Evolutionary conservation across 257 asterid species (phyloP).

Genomic region (Plantago ovata): DNA sequence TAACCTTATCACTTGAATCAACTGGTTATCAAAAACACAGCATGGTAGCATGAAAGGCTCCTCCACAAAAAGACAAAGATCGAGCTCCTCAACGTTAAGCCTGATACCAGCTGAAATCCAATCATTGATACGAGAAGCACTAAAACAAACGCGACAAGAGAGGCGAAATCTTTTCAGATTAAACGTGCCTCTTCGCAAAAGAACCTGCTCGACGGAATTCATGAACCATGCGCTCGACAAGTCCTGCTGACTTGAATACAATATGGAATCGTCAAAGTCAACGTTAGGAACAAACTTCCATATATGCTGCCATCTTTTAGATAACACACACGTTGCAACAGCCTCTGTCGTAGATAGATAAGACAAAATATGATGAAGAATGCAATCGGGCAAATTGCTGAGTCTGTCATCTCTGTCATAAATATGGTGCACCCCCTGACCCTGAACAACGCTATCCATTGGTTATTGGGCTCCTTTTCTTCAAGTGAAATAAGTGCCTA

Average conservation of each 20-base stretch:
- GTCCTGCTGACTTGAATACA: conserved; percentile 30
- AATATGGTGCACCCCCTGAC: background rate
- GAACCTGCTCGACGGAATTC: conserved; percentile 47
- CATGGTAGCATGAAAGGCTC: conserved; percentile 39
- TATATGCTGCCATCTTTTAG: conserved; percentile 48
- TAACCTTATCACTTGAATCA: conserved; percentile 32
- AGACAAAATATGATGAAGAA: conserved; percentile 48
- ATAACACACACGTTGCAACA: conserved; percentile 40
- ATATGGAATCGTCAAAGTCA: conserved; percentile 43
- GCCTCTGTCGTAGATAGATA: conserved; percentile 51
- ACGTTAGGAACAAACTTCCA: conserved; percentile 44
- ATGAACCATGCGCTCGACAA: conserved; percentile 28
- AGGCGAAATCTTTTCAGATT: conserved; percentile 41
- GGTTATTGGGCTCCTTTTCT: too few species aligned
- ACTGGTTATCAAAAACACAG: conserved; percentile 34
- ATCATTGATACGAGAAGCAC: conserved; percentile 38
- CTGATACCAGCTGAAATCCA: conserved; percentile 47
- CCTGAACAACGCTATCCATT: too few species aligned
- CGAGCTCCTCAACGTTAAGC: conserved; percentile 44
- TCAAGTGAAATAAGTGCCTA: too few species aligned
- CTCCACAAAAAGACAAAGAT: conserved; percentile 52
- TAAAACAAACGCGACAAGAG: conserved; percentile 53
- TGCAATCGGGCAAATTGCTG: conserved; percentile 45
- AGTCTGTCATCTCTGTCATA: conserved; percentile 31
- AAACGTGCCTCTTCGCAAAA: conserved; percentile 36